Base-by-base conservation (phyloP, 2,329 filamentous ascomycete species). In the Claviceps arundinis region DNA sequence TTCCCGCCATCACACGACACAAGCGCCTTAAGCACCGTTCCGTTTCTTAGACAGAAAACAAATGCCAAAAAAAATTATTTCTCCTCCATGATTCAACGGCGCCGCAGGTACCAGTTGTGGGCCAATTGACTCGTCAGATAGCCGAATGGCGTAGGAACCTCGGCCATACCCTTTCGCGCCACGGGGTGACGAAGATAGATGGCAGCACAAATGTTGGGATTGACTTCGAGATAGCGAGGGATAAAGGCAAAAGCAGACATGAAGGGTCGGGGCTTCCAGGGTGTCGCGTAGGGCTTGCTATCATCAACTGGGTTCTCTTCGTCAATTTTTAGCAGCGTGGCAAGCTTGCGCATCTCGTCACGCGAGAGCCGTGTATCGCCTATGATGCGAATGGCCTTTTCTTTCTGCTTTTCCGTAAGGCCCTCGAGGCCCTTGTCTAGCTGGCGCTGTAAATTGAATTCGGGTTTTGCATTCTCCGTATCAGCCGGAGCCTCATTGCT, bases 231-330 rank as follows among this genome's bases (percentile, higher is more conserved):
- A 68, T 97, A 98, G 51, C 87, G 76, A 11, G 93, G 93, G 59
- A 98, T 89, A 69, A 95, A 96, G 24, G 90, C 89, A 69, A 98
- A 98, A 0, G 90, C 83, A 50, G 80, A 77, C 87, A 98, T 94
- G 69, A 80, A 97, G 50, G 85, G 78, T 52, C 89, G 78, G 13
- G 93, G 93, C 57, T 77, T 72, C 93, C 93, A 98, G 13, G 93
- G 93, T 1, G 90, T 96, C 4, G 78, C 78, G 65, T 98, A 98
- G 3, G 93, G 88, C 70, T 95, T 95, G 53, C 67, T 70, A 47
- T 69, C 69, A 68, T 96, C 88, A 54, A 84, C 70, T 0, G 88
- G 85, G 70, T 96, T 95, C 64, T 89, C 80, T 52, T 76, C 73
- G 62, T 87, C 78, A 59, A 78, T 72, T 51, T 73, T 70, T 47